Conservation (phyloP, 2,329 filamentous ascomycete genomes). For the Ceratocystis papillata region DNA sequence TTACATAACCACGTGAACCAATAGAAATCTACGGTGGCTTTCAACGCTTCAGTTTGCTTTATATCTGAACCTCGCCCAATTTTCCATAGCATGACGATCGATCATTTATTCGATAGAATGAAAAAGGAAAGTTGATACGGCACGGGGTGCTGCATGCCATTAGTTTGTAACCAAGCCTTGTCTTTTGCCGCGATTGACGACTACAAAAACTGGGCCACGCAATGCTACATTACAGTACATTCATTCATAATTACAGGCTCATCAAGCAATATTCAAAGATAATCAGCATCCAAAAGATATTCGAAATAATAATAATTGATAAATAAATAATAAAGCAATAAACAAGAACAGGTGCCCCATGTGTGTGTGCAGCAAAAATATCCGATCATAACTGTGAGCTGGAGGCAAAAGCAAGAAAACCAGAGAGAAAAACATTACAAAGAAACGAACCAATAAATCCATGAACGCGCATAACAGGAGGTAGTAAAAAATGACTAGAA, state of each 20-base stretch:
- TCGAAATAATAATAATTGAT: background rate
- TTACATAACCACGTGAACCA: too few relatives aligned
- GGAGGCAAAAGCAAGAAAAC: constrained; percentile 1
- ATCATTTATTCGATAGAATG: too few relatives aligned
- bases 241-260: background rate
- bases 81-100: too few relatives aligned
- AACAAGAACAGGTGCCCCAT: constrained; percentile 5
- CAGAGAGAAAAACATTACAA: constrained; percentile 2
- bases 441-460: constrained; percentile 7
- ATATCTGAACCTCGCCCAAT: too few relatives aligned
- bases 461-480: constrained; percentile 12
- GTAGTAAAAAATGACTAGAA: background rate
- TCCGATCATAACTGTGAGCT: constrained; percentile 2
- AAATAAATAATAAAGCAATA: background rate
- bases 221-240: too few relatives aligned
- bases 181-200: too few relatives aligned
- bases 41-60: too few relatives aligned
- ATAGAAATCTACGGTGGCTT: too few relatives aligned
- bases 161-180: background rate
- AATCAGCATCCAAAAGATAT: background rate
- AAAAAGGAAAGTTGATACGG: too few relatives aligned
- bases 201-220: too few relatives aligned
- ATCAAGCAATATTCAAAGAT: too few relatives aligned
- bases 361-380: constrained; percentile 4
- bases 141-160: background rate